Evolutionary conservation across 768 basidiomycete species (phyloP), one percentile per base, ranked within the genome.

Genomic region (Exidia glandulosa): DNA sequence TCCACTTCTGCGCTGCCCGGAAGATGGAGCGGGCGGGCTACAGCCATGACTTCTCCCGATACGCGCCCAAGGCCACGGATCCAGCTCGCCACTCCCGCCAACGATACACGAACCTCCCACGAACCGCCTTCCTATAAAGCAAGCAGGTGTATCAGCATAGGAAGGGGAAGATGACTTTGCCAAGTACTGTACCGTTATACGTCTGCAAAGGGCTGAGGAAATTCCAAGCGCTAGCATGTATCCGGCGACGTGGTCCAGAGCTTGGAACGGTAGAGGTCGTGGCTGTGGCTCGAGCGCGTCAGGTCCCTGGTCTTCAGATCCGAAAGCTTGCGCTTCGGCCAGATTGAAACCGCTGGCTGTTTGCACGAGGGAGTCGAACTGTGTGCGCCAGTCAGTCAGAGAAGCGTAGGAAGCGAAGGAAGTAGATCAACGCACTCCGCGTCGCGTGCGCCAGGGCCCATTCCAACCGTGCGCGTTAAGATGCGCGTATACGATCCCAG

Each of bases 351-450:
- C 84, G 0, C 76, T 78, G 2, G 81, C 81, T 0, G 81, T 83
- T 69, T 86, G 83, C 0, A 84, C 80, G 2, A 85, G 72, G 1
- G 83, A 85, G 64, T 86, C 83, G 59, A 85, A 85, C 82, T 84
- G 61, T n/a, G n/a, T n/a, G n/a, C n/a, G n/a, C n/a, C n/a, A n/a
- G n/a, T n/a, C n/a, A n/a, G n/a, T n/a, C n/a, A n/a, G n/a, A n/a
- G n/a, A n/a, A n/a, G n/a, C n/a, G n/a, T n/a, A n/a, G n/a, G n/a
- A n/a, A n/a, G n/a, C n/a, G n/a, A n/a, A n/a, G n/a, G n/a, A n/a
- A n/a, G n/a, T n/a, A n/a, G n/a, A n/a, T n/a, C n/a, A n/a, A 66
- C 73, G 57, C 67, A 81, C 82, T 3, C 82, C 83, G 56, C 79
- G 74, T 13, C 78, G 71, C 55, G 78, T 72, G 55, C 74, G 74